Conservation (phyloP, 352 stramenopile species). For the Globisporangium radiosum region DNA sequence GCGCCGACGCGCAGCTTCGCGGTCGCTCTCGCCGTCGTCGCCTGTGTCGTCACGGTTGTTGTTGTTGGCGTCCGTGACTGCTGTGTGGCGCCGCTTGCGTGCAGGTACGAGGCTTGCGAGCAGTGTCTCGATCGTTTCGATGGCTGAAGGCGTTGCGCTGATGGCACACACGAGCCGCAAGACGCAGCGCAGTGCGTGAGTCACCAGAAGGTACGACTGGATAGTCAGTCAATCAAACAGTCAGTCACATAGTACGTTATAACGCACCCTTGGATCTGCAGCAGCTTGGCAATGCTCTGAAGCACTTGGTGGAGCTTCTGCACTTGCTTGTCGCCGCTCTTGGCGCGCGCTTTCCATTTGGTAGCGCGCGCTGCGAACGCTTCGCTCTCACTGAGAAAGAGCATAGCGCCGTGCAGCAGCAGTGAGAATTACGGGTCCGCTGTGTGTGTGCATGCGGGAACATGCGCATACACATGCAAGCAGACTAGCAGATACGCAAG, state of each 20-base stretch:
- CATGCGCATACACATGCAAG: no score
- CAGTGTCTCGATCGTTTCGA: slow-evolving; percentile 51
- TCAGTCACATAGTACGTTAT: neutral
- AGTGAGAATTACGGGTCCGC: neutral
- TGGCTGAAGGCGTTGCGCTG: slow-evolving; percentile 45
- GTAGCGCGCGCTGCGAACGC: slow-evolving; percentile 23
- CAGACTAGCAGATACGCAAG: neutral
- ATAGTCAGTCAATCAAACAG: neutral
- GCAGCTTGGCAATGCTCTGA: slow-evolving; percentile 63
- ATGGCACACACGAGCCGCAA: neutral
- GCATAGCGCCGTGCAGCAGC: neutral
- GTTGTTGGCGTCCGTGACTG: neutral
- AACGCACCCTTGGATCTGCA: slow-evolving; percentile 58
- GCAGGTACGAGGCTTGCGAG: slow-evolving; percentile 37
- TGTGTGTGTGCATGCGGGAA: no score
- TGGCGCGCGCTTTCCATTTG: slow-evolving; percentile 50
- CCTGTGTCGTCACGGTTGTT: slow-evolving; percentile 7
- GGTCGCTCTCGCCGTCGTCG: neutral
- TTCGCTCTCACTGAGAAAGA: slow-evolving; percentile 30
- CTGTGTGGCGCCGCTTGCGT: slow-evolving; percentile 7
- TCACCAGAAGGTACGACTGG: no score
- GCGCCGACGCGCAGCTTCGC: neutral
- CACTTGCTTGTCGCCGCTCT: slow-evolving; percentile 48
- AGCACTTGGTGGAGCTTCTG: slow-evolving; percentile 74
- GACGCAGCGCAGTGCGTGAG: neutral